Conservation (phyloP, 345 rosid genomes). For the Arabidopsis suecica region DNA sequence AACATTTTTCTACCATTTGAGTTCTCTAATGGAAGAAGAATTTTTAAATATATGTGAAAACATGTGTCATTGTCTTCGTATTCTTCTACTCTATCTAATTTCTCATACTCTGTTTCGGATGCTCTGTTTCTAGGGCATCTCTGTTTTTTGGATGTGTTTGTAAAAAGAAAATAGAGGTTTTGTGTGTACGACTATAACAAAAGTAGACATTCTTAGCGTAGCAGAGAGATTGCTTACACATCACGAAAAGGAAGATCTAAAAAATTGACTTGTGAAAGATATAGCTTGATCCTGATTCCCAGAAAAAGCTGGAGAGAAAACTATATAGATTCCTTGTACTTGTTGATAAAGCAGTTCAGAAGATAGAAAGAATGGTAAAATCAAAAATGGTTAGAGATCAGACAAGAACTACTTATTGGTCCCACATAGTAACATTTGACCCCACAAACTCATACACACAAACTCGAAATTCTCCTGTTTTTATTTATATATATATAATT, state of each 20-base stretch:
- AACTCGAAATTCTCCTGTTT: conserved; percentile 21
- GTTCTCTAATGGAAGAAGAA: conserved; percentile 47
- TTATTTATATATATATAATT: neutral
- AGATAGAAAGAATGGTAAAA: conserved; percentile 24
- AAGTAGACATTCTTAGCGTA: conserved; percentile 48
- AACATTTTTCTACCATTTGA: conserved; percentile 42
- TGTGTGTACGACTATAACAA: conserved; percentile 18
- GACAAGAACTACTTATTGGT: conserved; percentile 45
- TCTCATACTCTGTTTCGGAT: neutral
- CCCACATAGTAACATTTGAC: conserved; percentile 40
- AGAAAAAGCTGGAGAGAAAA: conserved; percentile 29
- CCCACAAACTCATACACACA: conserved; percentile 23
- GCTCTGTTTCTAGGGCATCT: neutral
- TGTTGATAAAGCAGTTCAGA: conserved; percentile 39
- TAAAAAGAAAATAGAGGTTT: conserved; percentile 18
- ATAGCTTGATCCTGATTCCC: conserved; percentile 40
- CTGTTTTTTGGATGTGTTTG: conserved; percentile 22
- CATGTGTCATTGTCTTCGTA: conserved; percentile 38
- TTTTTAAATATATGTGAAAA: conserved; percentile 40
- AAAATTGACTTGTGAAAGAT: conserved; percentile 42
- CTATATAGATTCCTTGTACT: conserved; percentile 48
- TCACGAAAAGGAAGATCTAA: conserved; percentile 44
- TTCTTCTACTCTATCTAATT: conserved; percentile 25
- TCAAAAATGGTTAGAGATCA: conserved; percentile 33
- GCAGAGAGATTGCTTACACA: conserved; percentile 46